Evolutionary conservation across 345 rosid species (phyloP).

Genomic region (Salix dunnii): DNA sequence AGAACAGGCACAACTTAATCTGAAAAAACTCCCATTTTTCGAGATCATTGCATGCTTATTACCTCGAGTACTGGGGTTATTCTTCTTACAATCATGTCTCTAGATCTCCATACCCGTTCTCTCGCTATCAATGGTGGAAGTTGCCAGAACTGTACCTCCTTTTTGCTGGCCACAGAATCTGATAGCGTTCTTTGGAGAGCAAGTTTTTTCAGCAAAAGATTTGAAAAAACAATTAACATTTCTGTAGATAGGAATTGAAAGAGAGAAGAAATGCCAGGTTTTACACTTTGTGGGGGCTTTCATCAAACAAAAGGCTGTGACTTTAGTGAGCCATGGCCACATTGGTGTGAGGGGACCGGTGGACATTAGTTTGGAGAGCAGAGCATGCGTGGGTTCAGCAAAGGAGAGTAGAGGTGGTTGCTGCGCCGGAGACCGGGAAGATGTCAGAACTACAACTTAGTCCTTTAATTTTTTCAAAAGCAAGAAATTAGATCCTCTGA

Average conservation of each 20-base stretch:
- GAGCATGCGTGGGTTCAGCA: slow-evolving; percentile 23
- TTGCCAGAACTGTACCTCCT: slow-evolving; percentile 9
- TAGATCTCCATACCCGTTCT: neutral
- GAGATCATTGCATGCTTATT: too few species aligned
- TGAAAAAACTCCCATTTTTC: neutral
- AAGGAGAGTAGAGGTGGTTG: neutral
- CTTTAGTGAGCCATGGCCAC: slow-evolving; percentile 19
- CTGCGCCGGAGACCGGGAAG: too few species aligned
- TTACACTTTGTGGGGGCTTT: neutral
- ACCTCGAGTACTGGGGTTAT: neutral
- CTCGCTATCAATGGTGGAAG: slow-evolving; percentile 14
- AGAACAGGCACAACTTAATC: neutral
- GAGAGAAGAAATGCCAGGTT: neutral
- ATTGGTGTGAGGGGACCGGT: slow-evolving; percentile 26
- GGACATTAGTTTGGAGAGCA: slow-evolving; percentile 13
- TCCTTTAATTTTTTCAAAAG: too few species aligned
- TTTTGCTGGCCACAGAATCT: slow-evolving; percentile 3
- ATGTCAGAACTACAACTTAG: too few species aligned
- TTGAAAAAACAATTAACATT: neutral
- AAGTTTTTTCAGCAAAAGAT: neutral
- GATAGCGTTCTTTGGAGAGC: slow-evolving; percentile 12
- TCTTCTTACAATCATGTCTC: slow-evolving; percentile 3
- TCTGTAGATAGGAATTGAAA: neutral
- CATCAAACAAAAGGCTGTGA: neutral
- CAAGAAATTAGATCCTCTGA: too few species aligned